Evolutionary conservation across 306 rosid genomes (phyloP), one percentile per base, ranked within the genome.

Genomic region (Trichosanthes cucumerina): DNA sequence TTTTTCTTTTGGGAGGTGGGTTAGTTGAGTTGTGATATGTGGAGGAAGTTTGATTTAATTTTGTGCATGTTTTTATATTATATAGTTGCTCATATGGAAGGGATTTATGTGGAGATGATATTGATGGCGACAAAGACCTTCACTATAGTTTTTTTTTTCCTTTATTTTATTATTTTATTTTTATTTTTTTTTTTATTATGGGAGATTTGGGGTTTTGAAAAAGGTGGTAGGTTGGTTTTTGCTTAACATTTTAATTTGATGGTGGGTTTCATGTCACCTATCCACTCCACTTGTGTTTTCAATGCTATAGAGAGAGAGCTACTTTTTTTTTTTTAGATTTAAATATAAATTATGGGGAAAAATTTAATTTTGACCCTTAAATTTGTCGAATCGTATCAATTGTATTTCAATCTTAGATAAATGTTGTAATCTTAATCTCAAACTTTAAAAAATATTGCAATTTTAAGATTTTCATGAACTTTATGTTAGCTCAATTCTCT

Each of bases 231-330:
- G 81, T 78, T 80, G 78, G 88, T 81, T 76, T 81, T 83, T 80
- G 86, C 86, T 86, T 86, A 80, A 75, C 80, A 79, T 78, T 82
- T 79, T 79, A 81, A 78, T 76, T 84, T 80, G 77, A 38, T 86
- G 73, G 83, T 85, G 86, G 84, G 85, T 78, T 85, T 84, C 75
- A 59, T 66, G 82, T 83, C 91, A 82, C 60, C 79, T 50, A 63
- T 56, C 82, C 89, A 86, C 88, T 84, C 75, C 58, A 44, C 24
- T 78, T n/a, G 43, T 76, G 69, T 26, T 57, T 79, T 72, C 78
- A 24, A 11, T 13, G 21, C 21, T 46, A 24, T 3, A 44, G 19
- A 7, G 6, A 46, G 34, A 2, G 19, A 31, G 41, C 11, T n/a
- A 11, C 1, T n/a, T 34, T 65, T 65, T 60, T 60, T 23, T 53